A percentile compares a stretch with the other conserved stretches of the same genome.
phyloP scores from a whole-genome alignment of 2,329 filamentous ascomycete species.

The Juglanconis sp. region DNA sequence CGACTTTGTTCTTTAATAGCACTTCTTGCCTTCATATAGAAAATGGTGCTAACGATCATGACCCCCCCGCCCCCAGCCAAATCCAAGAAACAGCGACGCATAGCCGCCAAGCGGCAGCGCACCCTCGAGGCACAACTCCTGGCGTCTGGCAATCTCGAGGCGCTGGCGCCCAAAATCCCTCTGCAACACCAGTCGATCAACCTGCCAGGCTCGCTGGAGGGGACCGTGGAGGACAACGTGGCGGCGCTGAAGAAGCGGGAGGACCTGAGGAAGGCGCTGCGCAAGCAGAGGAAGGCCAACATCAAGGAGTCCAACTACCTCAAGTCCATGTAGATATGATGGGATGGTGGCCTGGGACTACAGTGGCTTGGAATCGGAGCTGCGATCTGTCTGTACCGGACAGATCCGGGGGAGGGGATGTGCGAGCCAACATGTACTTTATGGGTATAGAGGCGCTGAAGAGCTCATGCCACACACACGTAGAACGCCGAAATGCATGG shows the following conservation, averaged over 20 bases:
- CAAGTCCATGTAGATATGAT: slow-evolving; percentile 62
- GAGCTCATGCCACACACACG: background rate
- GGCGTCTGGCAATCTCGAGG: slow-evolving; percentile 63
- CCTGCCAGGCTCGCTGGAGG: slow-evolving; percentile 52
- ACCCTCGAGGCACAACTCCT: slow-evolving; percentile 56
- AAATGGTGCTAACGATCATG: no score
- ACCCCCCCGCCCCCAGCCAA: slow-evolving; percentile 54
- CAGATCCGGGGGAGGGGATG: background rate
- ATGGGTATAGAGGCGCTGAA: background rate
- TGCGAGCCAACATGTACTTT: background rate
- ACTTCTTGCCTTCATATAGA: background rate
- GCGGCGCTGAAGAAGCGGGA: slow-evolving; percentile 50
- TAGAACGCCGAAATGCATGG: background rate
- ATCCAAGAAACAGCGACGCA: slow-evolving; percentile 75
- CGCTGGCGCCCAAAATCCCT: slow-evolving; percentile 66
- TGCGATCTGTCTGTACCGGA: background rate
- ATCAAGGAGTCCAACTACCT: slow-evolving; percentile 88
- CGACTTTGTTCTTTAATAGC: background rate
- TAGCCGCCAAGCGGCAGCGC: slow-evolving; percentile 65
- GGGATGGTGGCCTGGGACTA: no score
- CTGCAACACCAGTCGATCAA: slow-evolving; percentile 77
- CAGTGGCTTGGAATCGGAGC: background rate
- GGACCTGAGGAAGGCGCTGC: slow-evolving; percentile 68
- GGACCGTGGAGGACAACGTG: slow-evolving; percentile 43
- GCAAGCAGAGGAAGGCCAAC: slow-evolving; percentile 67